These are phyloP conservation scores for Penicillium digitatum DNA, from an alignment of 2,329 filamentous ascomycete genomes.

Conservation along the genomic window DNA sequence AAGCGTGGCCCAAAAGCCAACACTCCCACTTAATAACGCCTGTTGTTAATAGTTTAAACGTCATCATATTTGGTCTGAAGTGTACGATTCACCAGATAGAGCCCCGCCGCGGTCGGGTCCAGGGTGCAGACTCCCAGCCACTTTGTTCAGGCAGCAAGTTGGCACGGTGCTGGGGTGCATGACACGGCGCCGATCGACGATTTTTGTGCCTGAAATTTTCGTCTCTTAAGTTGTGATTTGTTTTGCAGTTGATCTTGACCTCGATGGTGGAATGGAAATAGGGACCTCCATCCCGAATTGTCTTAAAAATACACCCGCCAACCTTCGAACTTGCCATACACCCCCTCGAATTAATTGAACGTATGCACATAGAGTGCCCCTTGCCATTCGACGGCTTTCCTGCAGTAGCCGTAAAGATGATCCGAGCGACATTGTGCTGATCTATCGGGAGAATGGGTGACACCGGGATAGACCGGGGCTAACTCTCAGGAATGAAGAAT, in stretches of 20 bases:
- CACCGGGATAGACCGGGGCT: constrained; percentile 1
- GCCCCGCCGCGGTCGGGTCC: constrained; percentile 7
- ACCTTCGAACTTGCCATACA: background rate
- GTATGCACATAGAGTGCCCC: background rate
- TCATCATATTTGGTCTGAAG: constrained; percentile 16
- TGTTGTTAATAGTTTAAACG: constrained; percentile 15
- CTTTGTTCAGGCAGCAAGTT: constrained; percentile 20
- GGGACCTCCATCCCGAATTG: background rate
- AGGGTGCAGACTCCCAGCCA: constrained; percentile 20
- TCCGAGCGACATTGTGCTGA: background rate
- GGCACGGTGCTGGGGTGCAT: constrained; percentile 13
- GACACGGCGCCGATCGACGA: constrained; percentile 14
- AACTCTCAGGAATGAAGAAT: background rate
- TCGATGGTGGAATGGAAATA: constrained; percentile 17
- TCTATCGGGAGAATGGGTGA: constrained; percentile 14
- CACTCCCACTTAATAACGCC: constrained; percentile 5
- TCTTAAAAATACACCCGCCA: constrained; percentile 7
- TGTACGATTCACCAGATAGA: constrained; percentile 19
- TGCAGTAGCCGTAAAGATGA: background rate
- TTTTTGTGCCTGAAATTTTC: constrained; percentile 1
- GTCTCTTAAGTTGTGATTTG: constrained; percentile 17
- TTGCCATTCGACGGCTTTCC: background rate
- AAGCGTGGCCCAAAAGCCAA: background rate
- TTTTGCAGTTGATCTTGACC: constrained; percentile 17
- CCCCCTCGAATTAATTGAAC: background rate